Evolutionary conservation across 768 basidiomycete genomes (phyloP).

Genomic region (Phaffia tasmanica): DNA sequence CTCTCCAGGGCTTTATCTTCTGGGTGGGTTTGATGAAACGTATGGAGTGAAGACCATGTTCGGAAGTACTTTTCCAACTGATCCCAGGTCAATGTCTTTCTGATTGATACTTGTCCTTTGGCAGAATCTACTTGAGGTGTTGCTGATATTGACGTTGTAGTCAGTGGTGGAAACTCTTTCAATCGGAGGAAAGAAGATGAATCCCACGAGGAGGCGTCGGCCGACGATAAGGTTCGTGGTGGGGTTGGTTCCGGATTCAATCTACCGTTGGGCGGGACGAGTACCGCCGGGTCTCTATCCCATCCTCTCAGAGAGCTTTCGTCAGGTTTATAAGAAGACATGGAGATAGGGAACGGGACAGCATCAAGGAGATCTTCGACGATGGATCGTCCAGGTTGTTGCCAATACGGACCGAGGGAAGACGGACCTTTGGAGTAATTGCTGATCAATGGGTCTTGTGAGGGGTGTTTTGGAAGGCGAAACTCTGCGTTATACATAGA

Average conservation of each 20-base stretch:
- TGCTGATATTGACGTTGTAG: slow-evolving; percentile 22
- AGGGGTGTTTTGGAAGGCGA: slow-evolving; percentile 52
- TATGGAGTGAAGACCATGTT: slow-evolving; percentile 60
- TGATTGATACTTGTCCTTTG: slow-evolving; percentile 48
- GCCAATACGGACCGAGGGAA: slow-evolving; percentile 62
- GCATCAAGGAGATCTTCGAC: slow-evolving; percentile 59
- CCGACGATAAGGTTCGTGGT: background rate
- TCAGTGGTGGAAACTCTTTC: slow-evolving; percentile 9
- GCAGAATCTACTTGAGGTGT: slow-evolving; percentile 39
- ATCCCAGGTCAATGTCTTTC: slow-evolving; percentile 53
- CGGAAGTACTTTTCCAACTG: slow-evolving; percentile 57
- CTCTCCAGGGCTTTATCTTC: slow-evolving; percentile 46
- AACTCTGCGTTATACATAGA: slow-evolving; percentile 54
- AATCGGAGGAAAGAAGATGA: slow-evolving; percentile 28
- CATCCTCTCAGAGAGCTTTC: background rate
- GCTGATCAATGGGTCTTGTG: slow-evolving; percentile 49
- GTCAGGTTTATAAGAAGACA: background rate
- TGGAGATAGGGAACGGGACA: slow-evolving; percentile 43
- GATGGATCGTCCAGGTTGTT: slow-evolving; percentile 67
- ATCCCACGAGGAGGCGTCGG: slow-evolving; percentile 29
- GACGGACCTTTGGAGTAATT: slow-evolving; percentile 19
- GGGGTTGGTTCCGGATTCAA: slow-evolving; percentile 16
- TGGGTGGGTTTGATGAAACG: slow-evolving; percentile 54
- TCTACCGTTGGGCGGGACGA: slow-evolving; percentile 5
- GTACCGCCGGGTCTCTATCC: background rate